A percentile compares a stretch with the other conserved stretches of the same genome.
phyloP scores from a whole-genome alignment of 1,284 basidiomycete genomes.

The Ustilago shanxiensis region DNA sequence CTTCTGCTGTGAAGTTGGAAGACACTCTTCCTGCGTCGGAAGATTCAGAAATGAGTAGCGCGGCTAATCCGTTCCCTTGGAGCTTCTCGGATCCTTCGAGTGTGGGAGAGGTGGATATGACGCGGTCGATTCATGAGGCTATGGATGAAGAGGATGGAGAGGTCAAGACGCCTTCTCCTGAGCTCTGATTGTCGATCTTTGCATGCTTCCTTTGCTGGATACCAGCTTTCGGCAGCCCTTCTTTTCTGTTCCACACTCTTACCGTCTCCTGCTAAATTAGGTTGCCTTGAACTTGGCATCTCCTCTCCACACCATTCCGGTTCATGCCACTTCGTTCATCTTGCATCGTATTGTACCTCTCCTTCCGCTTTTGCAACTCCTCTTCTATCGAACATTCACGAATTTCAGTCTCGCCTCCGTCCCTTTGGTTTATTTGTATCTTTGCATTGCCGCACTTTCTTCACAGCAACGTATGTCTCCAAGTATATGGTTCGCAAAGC shows the following conservation, averaged over 20 bases:
- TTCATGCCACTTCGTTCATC: not conserved
- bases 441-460: not conserved
- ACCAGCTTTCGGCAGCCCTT: too few species aligned
- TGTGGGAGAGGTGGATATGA: conserved; percentile 36
- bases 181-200: conserved; percentile 12
- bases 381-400: not conserved
- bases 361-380: not conserved
- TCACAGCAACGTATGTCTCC: not conserved
- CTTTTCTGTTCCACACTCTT: too few species aligned
- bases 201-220: too few species aligned
- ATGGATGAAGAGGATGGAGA: conserved; percentile 37
- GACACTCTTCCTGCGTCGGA: conserved; percentile 36
- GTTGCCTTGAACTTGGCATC: too few species aligned
- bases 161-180: conserved; percentile 17
- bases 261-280: too few species aligned
- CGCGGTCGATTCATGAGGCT: conserved; percentile 40
- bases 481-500: not conserved
- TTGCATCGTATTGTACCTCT: not conserved
- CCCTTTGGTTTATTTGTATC: not conserved
- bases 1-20: conserved; percentile 11
- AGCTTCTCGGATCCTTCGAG: conserved; percentile 32
- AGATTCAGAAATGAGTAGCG: conserved; percentile 44
- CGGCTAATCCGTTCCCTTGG: conserved; percentile 54
- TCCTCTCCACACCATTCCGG: too few species aligned
- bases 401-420: not conserved